Evolutionary conservation across 805 yeast species (phyloP).

Genomic region (Spathaspora arborariae): DNA sequence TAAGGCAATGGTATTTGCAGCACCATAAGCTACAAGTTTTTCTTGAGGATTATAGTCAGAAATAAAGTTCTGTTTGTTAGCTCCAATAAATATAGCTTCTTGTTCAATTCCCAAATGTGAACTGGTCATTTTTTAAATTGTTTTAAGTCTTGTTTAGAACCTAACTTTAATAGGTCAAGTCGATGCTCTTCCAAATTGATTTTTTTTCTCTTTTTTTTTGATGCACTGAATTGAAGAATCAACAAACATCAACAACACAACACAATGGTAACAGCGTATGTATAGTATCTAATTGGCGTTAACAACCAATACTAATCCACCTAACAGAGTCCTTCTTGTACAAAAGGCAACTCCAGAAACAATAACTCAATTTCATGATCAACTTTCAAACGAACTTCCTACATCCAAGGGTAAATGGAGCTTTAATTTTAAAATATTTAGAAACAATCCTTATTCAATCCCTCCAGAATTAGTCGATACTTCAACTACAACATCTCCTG

Average conservation of each 20-base stretch:
- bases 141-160: background rate
- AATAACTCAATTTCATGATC: conserved; percentile 67
- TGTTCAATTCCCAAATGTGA: conserved; percentile 14
- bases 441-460: conserved; percentile 54
- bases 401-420: conserved; percentile 60
- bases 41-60: conserved; percentile 44
- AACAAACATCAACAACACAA: background rate
- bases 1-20: conserved; percentile 60
- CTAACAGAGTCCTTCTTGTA: conserved; percentile 31
- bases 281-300: conserved; percentile 4
- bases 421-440: conserved; percentile 62
- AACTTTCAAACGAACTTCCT: conserved; percentile 65
- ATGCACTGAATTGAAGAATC: background rate
- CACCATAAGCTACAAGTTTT: conserved; percentile 64
- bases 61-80: conserved; percentile 61
- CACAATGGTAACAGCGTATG: conserved; percentile 38
- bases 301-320: background rate
- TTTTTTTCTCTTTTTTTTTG: background rate
- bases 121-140: background rate
- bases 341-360: conserved; percentile 50
- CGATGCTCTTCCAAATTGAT: background rate
- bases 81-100: conserved; percentile 69
- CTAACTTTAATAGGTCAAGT: background rate
- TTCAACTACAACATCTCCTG: conserved; percentile 23
- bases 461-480: conserved; percentile 34